Base-by-base conservation (phyloP, 495 filamentous ascomycete species). In the Extremus antarcticus region DNA sequence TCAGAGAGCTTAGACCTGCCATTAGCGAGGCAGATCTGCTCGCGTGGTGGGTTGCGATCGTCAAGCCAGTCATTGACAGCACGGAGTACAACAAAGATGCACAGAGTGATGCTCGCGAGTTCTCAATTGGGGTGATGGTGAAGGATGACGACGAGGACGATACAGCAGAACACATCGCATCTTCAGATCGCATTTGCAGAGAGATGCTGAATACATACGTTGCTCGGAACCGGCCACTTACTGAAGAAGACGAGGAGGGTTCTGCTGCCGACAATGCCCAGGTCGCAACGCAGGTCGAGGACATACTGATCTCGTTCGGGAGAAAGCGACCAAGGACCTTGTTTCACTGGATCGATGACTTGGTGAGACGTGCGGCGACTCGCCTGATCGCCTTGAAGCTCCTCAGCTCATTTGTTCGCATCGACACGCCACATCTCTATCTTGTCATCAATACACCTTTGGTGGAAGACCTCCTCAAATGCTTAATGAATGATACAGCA, bases 401-500 rank as follows among this genome's bases (percentile, higher is more conserved):
- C 1, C 67, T 88, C 11, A 78, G 75, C 55, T 74, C 77, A 15
- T 89, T 86, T 61, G 72, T 89, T 22, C 76, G 77, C 43, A 73
- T 78, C 52, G 78, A 84, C 55, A 83, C 84, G 23, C 85, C 85
- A 35, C 85, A 87, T 70, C 72, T 89, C 0, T 75, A 89, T 63
- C 74, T 83, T 39, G 76, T 87, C 35, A 63, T 83, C 1, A 73
- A 85, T 53, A 88, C 84, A 8, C 75, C 78, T 0, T 65, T 89
- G 16, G 78, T 88, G 52, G 73, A 75, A 47, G 78, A 82, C 63
- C 72, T 89, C 4, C 71, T 87, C 32, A 77, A 77, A 63, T 87
- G 82, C 52, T 71, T 89, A 3, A 80, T 85, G 62, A 76, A 78
- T 45, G 85, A 89, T 62, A 85, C 83, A 15, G 86, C 82, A 0